Percentiles rank a stretch among this genome's conserved stretches.
phyloP scores from a whole-genome alignment of 164 flowering plant genomes.

The Chimonanthus praecox region DNA sequence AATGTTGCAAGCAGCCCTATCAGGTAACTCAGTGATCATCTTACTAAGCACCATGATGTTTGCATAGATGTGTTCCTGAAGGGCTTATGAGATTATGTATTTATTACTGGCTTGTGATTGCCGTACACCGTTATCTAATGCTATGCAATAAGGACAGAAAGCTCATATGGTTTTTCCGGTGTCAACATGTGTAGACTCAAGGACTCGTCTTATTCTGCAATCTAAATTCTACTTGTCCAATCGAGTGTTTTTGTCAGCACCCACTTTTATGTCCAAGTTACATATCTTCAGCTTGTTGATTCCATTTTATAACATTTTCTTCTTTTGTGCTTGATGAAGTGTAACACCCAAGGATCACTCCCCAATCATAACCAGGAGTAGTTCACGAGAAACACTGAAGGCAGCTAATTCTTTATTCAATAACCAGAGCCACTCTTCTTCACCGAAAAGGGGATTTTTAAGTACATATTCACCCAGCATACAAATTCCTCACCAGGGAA shows the following conservation, averaged over 20 bases:
- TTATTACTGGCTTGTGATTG: too few relatives aligned
- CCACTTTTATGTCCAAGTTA: too few relatives aligned
- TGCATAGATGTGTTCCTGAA: too few relatives aligned
- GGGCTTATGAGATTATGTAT: too few relatives aligned
- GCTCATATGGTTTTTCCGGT: too few relatives aligned
- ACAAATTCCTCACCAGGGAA: conserved; percentile 57
- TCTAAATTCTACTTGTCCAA: too few relatives aligned
- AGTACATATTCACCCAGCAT: conserved; percentile 48
- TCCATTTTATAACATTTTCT: not conserved
- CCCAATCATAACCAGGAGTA: conserved; percentile 22
- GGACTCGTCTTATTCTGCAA: too few relatives aligned
- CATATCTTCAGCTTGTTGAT: not conserved
- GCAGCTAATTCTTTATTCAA: conserved; percentile 35
- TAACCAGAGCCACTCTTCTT: conserved; percentile 38
- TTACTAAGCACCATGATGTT: too few relatives aligned
- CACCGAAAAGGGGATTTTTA: conserved; percentile 52
- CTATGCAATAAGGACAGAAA: too few relatives aligned
- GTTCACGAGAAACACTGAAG: conserved; percentile 36
- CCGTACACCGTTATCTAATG: too few relatives aligned
- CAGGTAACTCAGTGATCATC: conserved; percentile 38
- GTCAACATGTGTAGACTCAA: too few relatives aligned
- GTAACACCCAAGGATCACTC: conserved; percentile 42
- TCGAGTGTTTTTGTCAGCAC: too few relatives aligned
- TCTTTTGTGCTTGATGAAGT: conserved; percentile 30
- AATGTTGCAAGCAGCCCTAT: conserved; percentile 60